Evolutionary conservation across 75 land plant genomes (phyloP), one percentile per base, ranked within the genome.

Genomic region (Chamaecyparis obtusa): DNA sequence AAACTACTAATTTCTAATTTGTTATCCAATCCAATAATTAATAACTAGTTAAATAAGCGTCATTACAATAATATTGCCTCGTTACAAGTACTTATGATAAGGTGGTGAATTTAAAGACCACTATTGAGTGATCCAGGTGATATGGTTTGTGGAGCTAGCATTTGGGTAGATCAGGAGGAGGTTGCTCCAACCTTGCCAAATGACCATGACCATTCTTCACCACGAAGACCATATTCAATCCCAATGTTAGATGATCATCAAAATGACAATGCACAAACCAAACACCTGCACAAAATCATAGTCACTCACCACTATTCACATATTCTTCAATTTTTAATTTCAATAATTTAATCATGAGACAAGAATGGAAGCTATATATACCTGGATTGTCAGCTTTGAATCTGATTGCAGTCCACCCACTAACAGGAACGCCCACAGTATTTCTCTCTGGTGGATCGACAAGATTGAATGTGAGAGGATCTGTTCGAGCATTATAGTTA

Each of bases 201-300:
- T 86, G 86, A 8, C 87, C 87, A 30, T 54, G 84, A 17, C 95
- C 96, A 75, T 95, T 92, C 43, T 83, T 79, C 35, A 95, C 96
- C 21, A 93, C 51, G 81, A 93, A 92, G 33, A 91, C 96, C 86
- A 89, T 92, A 85, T 87, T 90, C 86, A 94, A 24, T 30, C 96
- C 96, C 96, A 94, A 94, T 27, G 86, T 86, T 9, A 88, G 82
- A 87, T 95, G 96, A 24, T 90, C 89, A 54, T 93, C 94, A 79
- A 94, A 81, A 89, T 94, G 95, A 72, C 94, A 93, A 67, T 93
- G 94, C 91, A 93, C 86, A 88, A 93, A 92, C 96, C 96, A 94
- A 15, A 93, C 95, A 10, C 95, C 95, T 94, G 94, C 46, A 44
- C n/a, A 80, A 44, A 43, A 81, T 8, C 9, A 21, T 24, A 13